Evolutionary conservation across 441 rosid species (phyloP).

Genomic region (Gossypium schwendimanii): DNA sequence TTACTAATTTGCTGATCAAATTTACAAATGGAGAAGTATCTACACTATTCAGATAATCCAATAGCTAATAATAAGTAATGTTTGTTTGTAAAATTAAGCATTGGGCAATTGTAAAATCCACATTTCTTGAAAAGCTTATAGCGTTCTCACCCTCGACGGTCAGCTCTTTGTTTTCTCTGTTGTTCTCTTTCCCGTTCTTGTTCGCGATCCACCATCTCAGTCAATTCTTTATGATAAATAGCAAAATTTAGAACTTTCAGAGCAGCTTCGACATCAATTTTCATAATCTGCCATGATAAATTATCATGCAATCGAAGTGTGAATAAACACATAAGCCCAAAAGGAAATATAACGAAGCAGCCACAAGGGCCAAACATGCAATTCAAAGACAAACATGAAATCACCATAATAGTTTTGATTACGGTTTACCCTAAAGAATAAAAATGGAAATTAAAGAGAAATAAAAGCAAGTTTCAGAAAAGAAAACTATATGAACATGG

Average conservation of each 20-base stretch:
- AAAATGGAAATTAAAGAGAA: not conserved
- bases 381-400: not conserved
- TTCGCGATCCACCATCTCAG: constrained; percentile 93
- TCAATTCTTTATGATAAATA: constrained; percentile 86
- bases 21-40: not conserved
- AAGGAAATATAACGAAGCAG: not conserved
- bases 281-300: constrained; percentile 48
- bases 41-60: not conserved
- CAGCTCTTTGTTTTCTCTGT: constrained; percentile 43
- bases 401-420: not conserved
- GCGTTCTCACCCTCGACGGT: constrained; percentile 41
- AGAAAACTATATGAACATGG: not conserved
- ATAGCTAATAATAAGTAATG: not conserved
- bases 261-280: constrained; percentile 87
- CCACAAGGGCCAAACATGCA: not conserved
- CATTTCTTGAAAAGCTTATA: not conserved
- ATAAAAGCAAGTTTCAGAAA: not conserved
- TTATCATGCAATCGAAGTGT: not conserved
- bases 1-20: not conserved
- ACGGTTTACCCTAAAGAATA: not conserved
- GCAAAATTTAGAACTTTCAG: constrained; percentile 85
- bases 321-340: not conserved
- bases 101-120: not conserved
- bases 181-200: constrained; percentile 61
- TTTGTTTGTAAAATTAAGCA: not conserved